Evolutionary conservation across 2,329 filamentous ascomycete species (phyloP), one percentile per base, ranked within the genome.

Genomic region (Colletotrichum liriopes): DNA sequence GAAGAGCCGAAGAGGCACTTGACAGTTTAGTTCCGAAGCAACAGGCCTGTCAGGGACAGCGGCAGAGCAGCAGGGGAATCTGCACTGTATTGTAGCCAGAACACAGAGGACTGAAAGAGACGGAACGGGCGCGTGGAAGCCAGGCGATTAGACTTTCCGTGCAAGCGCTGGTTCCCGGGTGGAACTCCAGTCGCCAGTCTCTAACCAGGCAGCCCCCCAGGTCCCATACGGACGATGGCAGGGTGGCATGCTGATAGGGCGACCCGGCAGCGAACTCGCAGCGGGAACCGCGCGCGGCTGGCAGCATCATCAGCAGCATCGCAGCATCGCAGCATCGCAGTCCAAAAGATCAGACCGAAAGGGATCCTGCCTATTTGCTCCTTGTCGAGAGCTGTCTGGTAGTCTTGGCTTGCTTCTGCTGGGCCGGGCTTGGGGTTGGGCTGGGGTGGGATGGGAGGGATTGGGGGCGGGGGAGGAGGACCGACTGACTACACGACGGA

Each of bases 361-460:
- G 26, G 26, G 35, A 54, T 18, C 26, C 32, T 35, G 41, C 37
- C 55, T 32, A 66, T 26, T 26, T 18, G 8, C 23, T 71, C 41
- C 45, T 63, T 63, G 45, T 52, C n/a, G 32, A 52, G 29, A 51
- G 35, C 54, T 41, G 61, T 54, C 55, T 56, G 20, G 20, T 52
- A 58, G 51, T 26, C 68, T 68, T 68, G 68, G 65, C 68, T 58
- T 63, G 35, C 60, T 41, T 63, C 47, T 60, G 43, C 37, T 43
- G 41, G 51, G 26, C 20, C 16, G 58, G 58, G 62, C 20, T 41
- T 26, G 39, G 37, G 43, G 23, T 52, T 37, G 52, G 26, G 43
- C 32, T 32, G 47, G 39, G 35, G 45, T 52, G 32, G 32, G 43
- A 23, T 62, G 20, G 26, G 32, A 35, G 23, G 23, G 23, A 26